Evolutionary conservation across 2,329 filamentous ascomycete species (phyloP), one percentile per base, ranked within the genome.

Genomic region (Apiospora koreana): DNA sequence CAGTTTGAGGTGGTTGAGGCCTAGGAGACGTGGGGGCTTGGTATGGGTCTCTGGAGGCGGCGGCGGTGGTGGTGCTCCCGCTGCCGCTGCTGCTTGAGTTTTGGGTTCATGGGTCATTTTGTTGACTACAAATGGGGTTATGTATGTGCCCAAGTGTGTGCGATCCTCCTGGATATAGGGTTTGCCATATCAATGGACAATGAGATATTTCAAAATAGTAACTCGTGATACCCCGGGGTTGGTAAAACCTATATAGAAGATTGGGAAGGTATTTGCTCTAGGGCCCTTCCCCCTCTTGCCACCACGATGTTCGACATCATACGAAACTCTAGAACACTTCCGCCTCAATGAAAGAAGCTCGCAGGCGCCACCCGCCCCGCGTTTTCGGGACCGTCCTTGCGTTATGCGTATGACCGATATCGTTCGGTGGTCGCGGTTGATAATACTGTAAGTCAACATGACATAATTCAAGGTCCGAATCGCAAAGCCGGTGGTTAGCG

Each of bases 1-100:
- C 4, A 67, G 65, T 21, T 67, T 67, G 38, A 67, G 35, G 41
- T 67, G 65, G 42, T 67, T 42, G 28, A 67, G 65, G 23, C 48
- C 48, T 16, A 16, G 48, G 4, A 54, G 14, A 23, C 10, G 25
- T 16, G 3, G 48, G 23, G 48, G 48, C 48, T 28, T 54, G 48
- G 12, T 18, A 10, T 23, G 10, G 9, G 8, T 42, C 12, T 42
- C 41, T 25, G n/a, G n/a, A n/a, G n/a, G n/a, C 9, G 46, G 46
- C n/a, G 23, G n/a, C 8, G n/a, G n/a, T 50, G 46, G 41, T 10
- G 41, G 41, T 42, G 41, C 41, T 42, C 9, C 9, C 9, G 3
- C 23, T 28, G 12, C 10, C 3, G 10, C 23, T 28, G 48, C 8
- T 28, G 48, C 3, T 50, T n/a, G 12, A 16, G 12, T 54, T 54